Evolutionary conservation across 2,329 filamentous ascomycete species (phyloP), one percentile per base, ranked within the genome.

Genomic region (Trichoderma oligosporum): DNA sequence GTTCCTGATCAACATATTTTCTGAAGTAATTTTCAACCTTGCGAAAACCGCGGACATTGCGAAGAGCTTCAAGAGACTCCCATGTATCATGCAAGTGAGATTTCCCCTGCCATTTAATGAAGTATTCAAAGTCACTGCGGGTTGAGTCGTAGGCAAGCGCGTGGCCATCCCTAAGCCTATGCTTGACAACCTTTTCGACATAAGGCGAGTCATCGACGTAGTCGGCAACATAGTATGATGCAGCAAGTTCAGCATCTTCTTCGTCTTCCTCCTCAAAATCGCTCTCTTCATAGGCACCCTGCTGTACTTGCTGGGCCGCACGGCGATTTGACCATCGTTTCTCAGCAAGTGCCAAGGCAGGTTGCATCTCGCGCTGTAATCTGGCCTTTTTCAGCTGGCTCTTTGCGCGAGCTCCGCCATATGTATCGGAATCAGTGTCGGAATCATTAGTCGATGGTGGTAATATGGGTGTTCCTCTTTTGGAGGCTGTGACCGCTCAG

Each of bases 31-130:
- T 99, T 68, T 97, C 94, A 7, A 99, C 81, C 58, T 92, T 91
- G 47, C 92, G 89, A 63, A 87, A 87, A 60, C 94, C 93, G 61
- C 90, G 89, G 68, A 87, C 88, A n/a, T 85, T 82, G 22, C 84
- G 80, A 25, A 97, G 82, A 18, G 79, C 82, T 56, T 89, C 85
- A 59, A 87, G 86, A 0, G 85, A 86, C 72, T 97, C 92, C 93
- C 94, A 99, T 0, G 91, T 96, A 57, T 95, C 89, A 75, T 99
- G 94, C 65, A 96, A 86, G 70, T 99, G 91, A 9, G 94, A 96
- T 73, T 91, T 90, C 63, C 87, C 90, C 73, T 97, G 90, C 94
- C 95, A 99, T 76, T 99, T 99, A 73, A 99, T 91, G 73, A 87
- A 83, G 65, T 80, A 99, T 67, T 97, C 91, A 65, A 94, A 97